A percentile compares a stretch with the other conserved stretches of the same genome.
phyloP scores from a whole-genome alignment of 106 monocot genomes.

The Phalaenopsis equestris region DNA sequence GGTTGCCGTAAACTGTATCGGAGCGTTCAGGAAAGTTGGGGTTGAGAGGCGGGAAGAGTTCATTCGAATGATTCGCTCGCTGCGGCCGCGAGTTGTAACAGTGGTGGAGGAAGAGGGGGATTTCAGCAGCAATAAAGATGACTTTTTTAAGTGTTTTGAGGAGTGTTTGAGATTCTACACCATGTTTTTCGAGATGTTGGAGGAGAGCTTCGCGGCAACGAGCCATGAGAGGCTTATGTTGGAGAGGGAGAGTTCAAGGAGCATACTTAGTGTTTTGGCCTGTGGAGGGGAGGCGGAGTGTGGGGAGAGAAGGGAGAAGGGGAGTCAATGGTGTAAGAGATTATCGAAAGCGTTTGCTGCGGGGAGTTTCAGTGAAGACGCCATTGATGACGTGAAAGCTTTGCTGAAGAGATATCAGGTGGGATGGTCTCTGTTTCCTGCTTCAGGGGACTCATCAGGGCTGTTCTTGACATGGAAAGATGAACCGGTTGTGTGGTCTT shows the following conservation, averaged over 20 bases:
- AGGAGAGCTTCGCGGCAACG: constrained; percentile 43
- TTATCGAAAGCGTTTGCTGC: constrained; percentile 20
- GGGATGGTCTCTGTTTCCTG: constrained; percentile 33
- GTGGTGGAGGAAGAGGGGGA: constrained; percentile 61
- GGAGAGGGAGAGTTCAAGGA: constrained; percentile 44
- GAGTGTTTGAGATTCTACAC: constrained; percentile 48
- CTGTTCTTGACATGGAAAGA: constrained; percentile 62
- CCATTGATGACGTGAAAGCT: constrained; percentile 33
- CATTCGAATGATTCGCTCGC: constrained; percentile 9
- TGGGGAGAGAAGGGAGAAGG: constrained; percentile 51
- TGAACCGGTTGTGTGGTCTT: constrained; percentile 56
- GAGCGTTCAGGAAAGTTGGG: constrained; percentile 21
- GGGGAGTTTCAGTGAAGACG: constrained; percentile 37
- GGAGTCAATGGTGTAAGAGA: constrained; percentile 33
- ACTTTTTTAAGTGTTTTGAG: constrained; percentile 34
- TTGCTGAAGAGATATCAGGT: constrained; percentile 32
- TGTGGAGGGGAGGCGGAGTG: constrained; percentile 14
- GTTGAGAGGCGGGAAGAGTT: constrained; percentile 22
- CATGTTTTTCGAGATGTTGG: constrained; percentile 39
- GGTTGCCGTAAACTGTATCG: constrained; percentile 42
- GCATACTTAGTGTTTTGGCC: constrained; percentile 34
- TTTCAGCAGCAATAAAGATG: constrained; percentile 20
- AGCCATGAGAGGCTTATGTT: constrained; percentile 53
- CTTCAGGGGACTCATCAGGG: constrained; percentile 11
- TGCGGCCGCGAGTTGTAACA: constrained; percentile 43